Evolutionary conservation across 495 filamentous ascomycete genomes (phyloP), one percentile per base, ranked within the genome.

Genomic region (Penicillium cataractarum): DNA sequence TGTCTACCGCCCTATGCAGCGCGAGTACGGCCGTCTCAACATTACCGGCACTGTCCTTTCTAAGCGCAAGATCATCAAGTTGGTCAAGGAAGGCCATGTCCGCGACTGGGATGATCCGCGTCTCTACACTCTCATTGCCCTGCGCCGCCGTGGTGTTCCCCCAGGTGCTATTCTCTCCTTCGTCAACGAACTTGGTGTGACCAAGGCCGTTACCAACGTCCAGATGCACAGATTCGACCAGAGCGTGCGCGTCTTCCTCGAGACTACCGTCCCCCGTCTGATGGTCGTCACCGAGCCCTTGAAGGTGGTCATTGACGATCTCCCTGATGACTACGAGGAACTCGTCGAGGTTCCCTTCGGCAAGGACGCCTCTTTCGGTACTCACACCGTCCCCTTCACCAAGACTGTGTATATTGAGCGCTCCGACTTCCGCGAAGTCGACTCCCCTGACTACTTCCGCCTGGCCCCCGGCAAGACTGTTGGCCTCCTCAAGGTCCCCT

Each of bases 351-450:
- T 90, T 7, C 90, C 92, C 52, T 79, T 77, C 67, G 65, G 69
- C 53, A 95, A 92, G 74, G 87, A 91, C 60, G 79, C 87, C 22
- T 57, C 67, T 39, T 74, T 74, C 58, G 70, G 71, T 32, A 80
- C 71, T 49, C 80, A 82, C 67, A 82, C 78, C 64, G 78, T 96
- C 63, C 90, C 90, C 33, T 89, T 96, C 72, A 92, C 91, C n/a
- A 87, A 87, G 73, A 90, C 81, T 9, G 84, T 97, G 17, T 97
- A 95, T 79, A 97, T 99, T 53, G 95, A 99, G 71, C 89, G 92
- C 50, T 87, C 84, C 37, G 95, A 99, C 73, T 99, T 97, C 82
- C 86, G 95, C 35, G 90, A 96, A 71, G 84, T 88, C 19, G 92
- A 94, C 73, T 86, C 84, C 67, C 85, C 88, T 50, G 90, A 96